These are phyloP conservation scores for Tylopilus balloui DNA, from an alignment of 768 basidiomycete genomes.

Conservation along the genomic window DNA sequence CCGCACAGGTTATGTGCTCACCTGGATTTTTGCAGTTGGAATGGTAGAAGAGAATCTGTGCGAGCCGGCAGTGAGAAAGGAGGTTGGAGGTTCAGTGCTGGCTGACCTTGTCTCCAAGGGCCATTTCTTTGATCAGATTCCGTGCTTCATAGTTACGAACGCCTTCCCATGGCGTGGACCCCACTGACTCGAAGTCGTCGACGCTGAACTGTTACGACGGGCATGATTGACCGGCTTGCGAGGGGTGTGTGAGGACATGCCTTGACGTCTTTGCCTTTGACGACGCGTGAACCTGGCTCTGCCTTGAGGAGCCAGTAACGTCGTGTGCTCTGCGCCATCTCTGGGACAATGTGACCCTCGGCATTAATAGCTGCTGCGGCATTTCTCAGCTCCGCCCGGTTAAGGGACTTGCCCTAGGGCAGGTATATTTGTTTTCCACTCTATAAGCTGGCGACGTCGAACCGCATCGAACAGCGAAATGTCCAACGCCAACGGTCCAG, in stretches of 20 bases:
- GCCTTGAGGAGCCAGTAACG: constrained; percentile 77
- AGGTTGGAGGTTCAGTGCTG: background rate
- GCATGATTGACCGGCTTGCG: background rate
- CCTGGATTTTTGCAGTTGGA: constrained; percentile 84
- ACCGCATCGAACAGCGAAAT: constrained; percentile 7
- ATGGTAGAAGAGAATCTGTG: constrained; percentile 79
- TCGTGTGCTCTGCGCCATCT: background rate
- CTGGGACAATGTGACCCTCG: background rate
- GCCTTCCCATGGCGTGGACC: constrained; percentile 81
- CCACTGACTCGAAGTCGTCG: constrained; percentile 73
- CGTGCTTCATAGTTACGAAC: constrained; percentile 80
- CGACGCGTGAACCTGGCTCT: constrained; percentile 77
- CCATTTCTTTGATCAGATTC: constrained; percentile 82
- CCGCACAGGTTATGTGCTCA: constrained; percentile 25
- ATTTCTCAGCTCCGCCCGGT: background rate
- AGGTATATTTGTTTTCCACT: too few relatives aligned
- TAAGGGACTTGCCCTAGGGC: constrained; percentile 1
- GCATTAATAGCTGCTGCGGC: background rate
- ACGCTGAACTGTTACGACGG: constrained; percentile 64
- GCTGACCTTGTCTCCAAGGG: constrained; percentile 63
- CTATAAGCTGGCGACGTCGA: constrained; percentile 16
- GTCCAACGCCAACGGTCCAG: constrained; percentile 24
- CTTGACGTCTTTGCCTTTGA: constrained; percentile 87
- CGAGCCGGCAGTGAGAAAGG: background rate
- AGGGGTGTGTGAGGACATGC: constrained; percentile 29